Conservation (phyloP, 257 asterid species). For the Nicotiana obtusifolia region DNA sequence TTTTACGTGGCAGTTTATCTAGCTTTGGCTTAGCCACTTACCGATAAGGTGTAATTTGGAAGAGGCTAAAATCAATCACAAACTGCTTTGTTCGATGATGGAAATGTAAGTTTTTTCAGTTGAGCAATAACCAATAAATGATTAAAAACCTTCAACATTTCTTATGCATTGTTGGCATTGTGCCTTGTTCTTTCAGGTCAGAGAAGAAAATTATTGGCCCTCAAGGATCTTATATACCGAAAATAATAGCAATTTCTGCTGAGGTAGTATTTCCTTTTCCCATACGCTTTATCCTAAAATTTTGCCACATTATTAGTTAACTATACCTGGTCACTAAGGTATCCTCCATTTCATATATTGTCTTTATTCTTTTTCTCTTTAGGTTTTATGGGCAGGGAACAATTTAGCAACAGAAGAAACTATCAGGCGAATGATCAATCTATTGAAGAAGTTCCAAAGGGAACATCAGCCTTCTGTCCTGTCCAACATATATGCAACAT, state of each 20-base stretch:
- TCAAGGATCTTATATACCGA: background rate
- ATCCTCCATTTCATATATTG: background rate
- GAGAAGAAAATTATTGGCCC: background rate
- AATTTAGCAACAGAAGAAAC: background rate
- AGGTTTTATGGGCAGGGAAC: background rate
- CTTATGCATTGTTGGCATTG: background rate
- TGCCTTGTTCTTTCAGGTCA: constrained; percentile 2
- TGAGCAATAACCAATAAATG: background rate
- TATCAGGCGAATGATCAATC: background rate
- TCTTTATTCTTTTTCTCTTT: background rate
- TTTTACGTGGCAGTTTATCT: background rate
- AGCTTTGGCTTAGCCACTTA: background rate
- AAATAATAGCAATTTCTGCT: background rate
- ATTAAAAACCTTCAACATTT: background rate
- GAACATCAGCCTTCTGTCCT: background rate
- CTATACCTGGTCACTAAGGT: no score
- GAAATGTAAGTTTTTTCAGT: background rate
- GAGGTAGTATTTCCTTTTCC: background rate
- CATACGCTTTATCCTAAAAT: background rate
- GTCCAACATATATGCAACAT: background rate
- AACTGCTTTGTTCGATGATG: constrained; percentile 10
- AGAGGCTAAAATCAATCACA: background rate
- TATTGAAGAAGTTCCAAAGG: background rate
- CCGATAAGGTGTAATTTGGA: background rate
- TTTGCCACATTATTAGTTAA: background rate